These are phyloP conservation scores for Digitaria exilis DNA, from an alignment of 202 grass and related monocot species.

Conservation along the genomic window DNA sequence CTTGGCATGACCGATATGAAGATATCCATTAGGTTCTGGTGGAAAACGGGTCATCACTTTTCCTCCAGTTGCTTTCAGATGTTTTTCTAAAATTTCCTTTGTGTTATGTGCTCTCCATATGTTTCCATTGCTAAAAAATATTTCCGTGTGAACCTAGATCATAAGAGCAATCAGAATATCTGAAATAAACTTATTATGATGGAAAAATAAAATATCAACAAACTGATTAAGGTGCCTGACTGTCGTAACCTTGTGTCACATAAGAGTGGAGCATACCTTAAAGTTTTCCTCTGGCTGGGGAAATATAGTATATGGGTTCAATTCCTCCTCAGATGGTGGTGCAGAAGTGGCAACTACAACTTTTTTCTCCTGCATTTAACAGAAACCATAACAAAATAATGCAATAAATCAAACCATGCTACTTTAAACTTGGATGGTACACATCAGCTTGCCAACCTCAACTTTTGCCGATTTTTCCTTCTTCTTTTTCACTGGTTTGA, in stretches of 20 bases:
- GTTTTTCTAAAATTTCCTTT: conserved; percentile 76
- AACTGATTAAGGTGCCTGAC: background rate
- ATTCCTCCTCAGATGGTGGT: conserved; percentile 67
- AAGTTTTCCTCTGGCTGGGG: conserved; percentile 83
- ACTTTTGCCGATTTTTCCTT: conserved; percentile 83
- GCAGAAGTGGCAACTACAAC: conserved; percentile 46
- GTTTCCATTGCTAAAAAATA: conserved; percentile 79
- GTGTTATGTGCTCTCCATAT: conserved; percentile 91
- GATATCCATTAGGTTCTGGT: conserved; percentile 92
- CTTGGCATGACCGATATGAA: conserved; percentile 98
- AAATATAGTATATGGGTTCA: conserved; percentile 91
- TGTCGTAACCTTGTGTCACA: conserved; percentile 2
- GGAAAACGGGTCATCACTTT: conserved; percentile 96
- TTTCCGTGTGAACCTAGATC: conserved; percentile 83
- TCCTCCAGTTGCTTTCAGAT: conserved; percentile 89
- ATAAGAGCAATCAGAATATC: conserved; percentile 26
- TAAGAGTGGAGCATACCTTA: conserved; percentile 54
- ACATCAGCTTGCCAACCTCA: conserved; percentile 54
- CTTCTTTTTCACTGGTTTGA: conserved; percentile 86
- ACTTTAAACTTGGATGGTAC: background rate
- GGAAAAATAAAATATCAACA: background rate
- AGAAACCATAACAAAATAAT: conserved; percentile 23
- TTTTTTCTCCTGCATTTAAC: conserved; percentile 64
- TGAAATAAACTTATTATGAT: conserved; percentile 14
- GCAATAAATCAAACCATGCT: background rate